Percentiles rank a stretch among this genome's conserved stretches.
Conservation (phyloP, 257 asterid species). For the Prunella vulgaris region DNA sequence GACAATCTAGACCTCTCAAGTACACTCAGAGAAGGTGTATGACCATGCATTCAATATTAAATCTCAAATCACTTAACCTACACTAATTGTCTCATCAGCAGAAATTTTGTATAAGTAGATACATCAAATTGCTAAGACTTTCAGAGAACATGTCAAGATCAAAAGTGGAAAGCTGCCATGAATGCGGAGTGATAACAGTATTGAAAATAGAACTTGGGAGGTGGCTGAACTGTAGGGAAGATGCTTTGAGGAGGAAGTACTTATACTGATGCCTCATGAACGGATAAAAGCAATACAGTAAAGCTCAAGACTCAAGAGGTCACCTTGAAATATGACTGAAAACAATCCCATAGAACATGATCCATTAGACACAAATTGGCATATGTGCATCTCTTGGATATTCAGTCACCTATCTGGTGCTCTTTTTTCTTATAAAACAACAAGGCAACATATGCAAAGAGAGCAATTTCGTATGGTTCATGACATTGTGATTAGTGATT, state of each 20-base stretch:
- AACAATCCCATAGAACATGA: too few species aligned
- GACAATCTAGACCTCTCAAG: not conserved
- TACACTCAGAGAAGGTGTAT: not conserved
- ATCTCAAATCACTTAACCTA: not conserved
- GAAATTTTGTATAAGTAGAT: not conserved
- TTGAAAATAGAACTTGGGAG: not conserved
- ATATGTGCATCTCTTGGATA: too few species aligned
- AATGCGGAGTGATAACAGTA: not conserved
- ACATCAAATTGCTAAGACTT: too few species aligned
- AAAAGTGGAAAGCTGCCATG: not conserved
- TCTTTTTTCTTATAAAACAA: too few species aligned
- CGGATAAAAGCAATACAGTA: not conserved
- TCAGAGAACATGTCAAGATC: not conserved
- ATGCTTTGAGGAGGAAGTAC: not conserved
- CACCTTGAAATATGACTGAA: not conserved
- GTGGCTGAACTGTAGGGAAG: not conserved
- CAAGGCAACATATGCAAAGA: too few species aligned
- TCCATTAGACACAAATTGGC: too few species aligned
- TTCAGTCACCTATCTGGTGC: too few species aligned
- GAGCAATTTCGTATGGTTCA: too few species aligned
- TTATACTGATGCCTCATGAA: not conserved
- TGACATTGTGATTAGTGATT: too few species aligned
- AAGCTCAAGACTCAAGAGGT: not conserved
- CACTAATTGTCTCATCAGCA: not conserved
- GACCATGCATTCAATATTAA: not conserved